Evolutionary conservation across 768 basidiomycete species (phyloP), one percentile per base, ranked within the genome.

Genomic region (Lactifluus rugatus): DNA sequence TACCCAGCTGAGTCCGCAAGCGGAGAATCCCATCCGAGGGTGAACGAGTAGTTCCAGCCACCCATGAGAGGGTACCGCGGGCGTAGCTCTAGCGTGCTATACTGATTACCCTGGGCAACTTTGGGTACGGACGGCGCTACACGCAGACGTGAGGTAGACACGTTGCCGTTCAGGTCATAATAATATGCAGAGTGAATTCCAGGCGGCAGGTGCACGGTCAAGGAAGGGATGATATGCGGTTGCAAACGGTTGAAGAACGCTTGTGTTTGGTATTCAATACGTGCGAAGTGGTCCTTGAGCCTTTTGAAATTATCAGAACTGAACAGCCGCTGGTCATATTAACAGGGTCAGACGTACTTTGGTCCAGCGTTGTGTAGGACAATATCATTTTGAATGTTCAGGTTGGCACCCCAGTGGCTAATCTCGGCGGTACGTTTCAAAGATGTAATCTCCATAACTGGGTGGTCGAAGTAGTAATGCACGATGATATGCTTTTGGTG

Each of bases 11-110:
- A 84, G 68, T 91, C 82, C n/a, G 73, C 79, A 48, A 93, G 78
- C 28, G 86, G 87, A n/a, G 89, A 78, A 65, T 97, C 93, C 80
- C 89, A 99, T 2, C 96, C 96, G 3, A 97, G 76, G 5, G 91
- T 93, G 74, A 94, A 98, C 44, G 77, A 84, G 71, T 95, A 98
- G 68, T 96, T 98, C 96, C 96, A 99, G 44, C 95, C 93, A 31
- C 96, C 96, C 65, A 98, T 70, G 46, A 99, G 67, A 32, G 96
- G 96, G 71, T 93, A 99, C 46, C 96, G 81, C 0, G 96, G 95
- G 41, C 78, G 78, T 49, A 98, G 69, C 66, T 97, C 93, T 25
- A 99, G 76, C 23, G 86, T 62, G 53, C 89, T 89, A 66, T 77
- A 76, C 45, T 80, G 76, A 56, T 74, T 76, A 14, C 73, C 71